These are phyloP conservation scores for Chara braunii DNA, from an alignment of 139 green algal genomes.

Conservation along the genomic window DNA sequence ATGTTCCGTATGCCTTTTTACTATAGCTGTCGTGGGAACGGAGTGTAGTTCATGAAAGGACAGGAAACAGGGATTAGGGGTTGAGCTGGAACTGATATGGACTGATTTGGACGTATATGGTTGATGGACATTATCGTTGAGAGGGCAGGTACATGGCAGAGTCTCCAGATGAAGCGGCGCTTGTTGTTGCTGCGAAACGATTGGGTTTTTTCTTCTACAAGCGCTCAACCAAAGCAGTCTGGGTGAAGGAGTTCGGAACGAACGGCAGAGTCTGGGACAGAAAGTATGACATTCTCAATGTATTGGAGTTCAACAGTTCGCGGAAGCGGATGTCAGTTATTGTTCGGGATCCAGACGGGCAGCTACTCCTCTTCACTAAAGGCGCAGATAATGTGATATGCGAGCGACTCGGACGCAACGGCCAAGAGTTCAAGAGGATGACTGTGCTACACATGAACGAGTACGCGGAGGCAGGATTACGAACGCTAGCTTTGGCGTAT, in stretches of 20 bases:
- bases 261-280: neutral
- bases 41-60: no score
- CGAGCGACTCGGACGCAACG: constrained; percentile 45
- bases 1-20: no score
- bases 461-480: constrained; percentile 68
- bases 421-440: neutral
- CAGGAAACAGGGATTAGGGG: no score
- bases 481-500: constrained; percentile 64
- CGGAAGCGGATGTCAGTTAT: constrained; percentile 58
- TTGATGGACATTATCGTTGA: no score
- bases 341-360: constrained; percentile 50
- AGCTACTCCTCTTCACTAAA: constrained; percentile 78
- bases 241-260: constrained; percentile 29
- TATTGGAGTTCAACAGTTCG: constrained; percentile 76
- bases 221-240: constrained; percentile 6
- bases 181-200: constrained; percentile 83
- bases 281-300: constrained; percentile 71
- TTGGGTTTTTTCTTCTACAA: constrained; percentile 53
- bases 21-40: no score
- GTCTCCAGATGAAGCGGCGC: constrained; percentile 88
- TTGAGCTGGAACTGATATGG: no score
- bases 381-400: constrained; percentile 78
- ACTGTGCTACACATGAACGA: constrained; percentile 61
- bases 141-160: constrained; percentile 60
- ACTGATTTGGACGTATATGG: no score